Percentiles rank a stretch among this genome's conserved stretches.
phyloP scores from a whole-genome alignment of 495 filamentous ascomycete species.

The Chaetomium fimeti region DNA sequence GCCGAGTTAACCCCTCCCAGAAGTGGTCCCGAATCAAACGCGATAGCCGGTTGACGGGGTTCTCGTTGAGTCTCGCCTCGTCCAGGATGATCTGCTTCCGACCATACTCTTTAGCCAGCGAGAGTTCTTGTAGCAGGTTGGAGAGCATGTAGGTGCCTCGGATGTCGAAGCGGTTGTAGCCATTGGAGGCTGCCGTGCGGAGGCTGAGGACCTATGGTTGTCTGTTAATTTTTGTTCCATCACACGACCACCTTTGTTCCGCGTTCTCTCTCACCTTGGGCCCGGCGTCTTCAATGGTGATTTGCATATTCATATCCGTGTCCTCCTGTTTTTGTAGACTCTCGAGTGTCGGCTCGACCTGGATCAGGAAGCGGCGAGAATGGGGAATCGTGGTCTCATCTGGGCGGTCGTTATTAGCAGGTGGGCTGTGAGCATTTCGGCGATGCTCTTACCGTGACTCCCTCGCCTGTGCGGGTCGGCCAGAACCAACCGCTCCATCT shows the following conservation, averaged over 20 bases:
- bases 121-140: constrained; percentile 90
- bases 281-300: constrained; percentile 92
- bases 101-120: constrained; percentile 81
- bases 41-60: constrained; percentile 80
- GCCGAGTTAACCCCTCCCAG: constrained; percentile 83
- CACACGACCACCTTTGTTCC: not conserved
- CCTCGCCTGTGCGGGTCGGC: constrained; percentile 48
- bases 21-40: constrained; percentile 84
- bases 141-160: constrained; percentile 95
- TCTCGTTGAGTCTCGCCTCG: constrained; percentile 83
- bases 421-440: not conserved
- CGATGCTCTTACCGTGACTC: constrained; percentile 44
- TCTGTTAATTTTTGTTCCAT: not conserved
- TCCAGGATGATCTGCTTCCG: constrained; percentile 83
- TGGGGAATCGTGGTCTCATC: constrained; percentile 48
- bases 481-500: constrained; percentile 44
- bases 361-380: constrained; percentile 70
- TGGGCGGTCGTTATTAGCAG: constrained; percentile 18
- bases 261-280: constrained; percentile 74
- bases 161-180: constrained; percentile 78
- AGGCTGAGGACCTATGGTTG: constrained; percentile 59
- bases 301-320: constrained; percentile 87
- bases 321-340: constrained; percentile 77
- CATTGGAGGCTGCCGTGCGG: constrained; percentile 80
- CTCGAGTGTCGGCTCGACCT: constrained; percentile 72